A percentile compares a stretch with the other conserved stretches of the same genome.
Conservation (phyloP, 805 yeast genomes). For the Ogataea populi-albae region DNA sequence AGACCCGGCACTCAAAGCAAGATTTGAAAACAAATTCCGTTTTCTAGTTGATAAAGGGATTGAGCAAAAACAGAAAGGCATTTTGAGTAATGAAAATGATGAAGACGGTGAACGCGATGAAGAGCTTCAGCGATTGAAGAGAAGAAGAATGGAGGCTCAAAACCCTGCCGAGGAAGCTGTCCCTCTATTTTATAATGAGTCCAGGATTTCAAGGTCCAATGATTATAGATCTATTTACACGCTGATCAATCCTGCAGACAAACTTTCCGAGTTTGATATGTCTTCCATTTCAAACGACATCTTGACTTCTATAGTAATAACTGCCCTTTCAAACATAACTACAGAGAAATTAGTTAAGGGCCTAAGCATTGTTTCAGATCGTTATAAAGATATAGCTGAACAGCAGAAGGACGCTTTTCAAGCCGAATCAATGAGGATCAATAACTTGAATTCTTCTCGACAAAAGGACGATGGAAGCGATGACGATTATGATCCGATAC, state of each 20-base stretch:
- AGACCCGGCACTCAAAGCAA: constrained; percentile 28
- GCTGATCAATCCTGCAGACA: constrained; percentile 58
- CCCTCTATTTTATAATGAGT: constrained; percentile 28
- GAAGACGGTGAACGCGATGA: constrained; percentile 37
- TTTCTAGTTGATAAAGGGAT: constrained; percentile 29
- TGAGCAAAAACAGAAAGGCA: constrained; percentile 29
- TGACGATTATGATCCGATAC: constrained; percentile 5
- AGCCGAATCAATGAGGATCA: constrained; percentile 5
- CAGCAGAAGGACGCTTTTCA: constrained; percentile 4
- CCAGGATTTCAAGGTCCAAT: constrained; percentile 36
- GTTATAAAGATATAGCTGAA: constrained; percentile 41
- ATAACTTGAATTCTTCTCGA: too few relatives aligned
- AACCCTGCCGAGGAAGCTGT: constrained; percentile 19
- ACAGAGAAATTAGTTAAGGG: constrained; percentile 57
- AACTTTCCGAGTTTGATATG: constrained; percentile 65
- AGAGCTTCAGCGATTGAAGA: constrained; percentile 22
- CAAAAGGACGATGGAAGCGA: constrained; percentile 1
- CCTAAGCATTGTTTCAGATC: constrained; percentile 61
- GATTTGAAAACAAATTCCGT: constrained; percentile 34
- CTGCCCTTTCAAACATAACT: constrained; percentile 59
- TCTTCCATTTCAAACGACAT: constrained; percentile 62
- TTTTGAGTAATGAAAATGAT: constrained; percentile 39
- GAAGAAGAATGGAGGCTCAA: constrained; percentile 21
- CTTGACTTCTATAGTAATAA: constrained; percentile 60
- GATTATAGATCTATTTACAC: constrained; percentile 66